phyloP scores from a whole-genome alignment of 768 basidiomycete species.

The Crucibulum laeve region DNA sequence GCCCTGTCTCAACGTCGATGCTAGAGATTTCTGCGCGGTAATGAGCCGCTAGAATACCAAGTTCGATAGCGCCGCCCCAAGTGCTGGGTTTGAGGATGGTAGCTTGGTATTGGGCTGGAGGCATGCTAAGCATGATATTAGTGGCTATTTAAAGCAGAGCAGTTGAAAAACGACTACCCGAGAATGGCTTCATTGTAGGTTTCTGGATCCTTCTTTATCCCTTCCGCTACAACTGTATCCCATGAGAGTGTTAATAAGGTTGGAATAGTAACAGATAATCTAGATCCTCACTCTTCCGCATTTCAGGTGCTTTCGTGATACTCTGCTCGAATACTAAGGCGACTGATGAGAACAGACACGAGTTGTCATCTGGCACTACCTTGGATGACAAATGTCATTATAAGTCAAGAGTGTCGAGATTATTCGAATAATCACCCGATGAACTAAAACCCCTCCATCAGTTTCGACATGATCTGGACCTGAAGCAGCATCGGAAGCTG shows the following conservation, averaged over 20 bases:
- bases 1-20: constrained; percentile 88
- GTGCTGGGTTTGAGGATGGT: constrained; percentile 76
- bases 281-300: constrained; percentile 66
- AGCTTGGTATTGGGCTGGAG: constrained; percentile 69
- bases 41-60: constrained; percentile 78
- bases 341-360: constrained; percentile 87
- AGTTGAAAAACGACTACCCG: constrained; percentile 48
- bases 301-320: constrained; percentile 59
- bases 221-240: constrained; percentile 74
- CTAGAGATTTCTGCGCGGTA: constrained; percentile 85
- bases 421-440: constrained; percentile 45
- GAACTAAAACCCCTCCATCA: constrained; percentile 66
- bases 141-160: background rate
- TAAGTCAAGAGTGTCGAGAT: background rate
- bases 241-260: background rate
- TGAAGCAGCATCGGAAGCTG: constrained; percentile 12
- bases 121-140: constrained; percentile 24
- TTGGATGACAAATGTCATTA: constrained; percentile 16
- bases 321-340: constrained; percentile 85
- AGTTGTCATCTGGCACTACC: constrained; percentile 97
- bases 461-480: constrained; percentile 58
- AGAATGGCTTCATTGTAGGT: constrained; percentile 85
- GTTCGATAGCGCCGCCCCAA: constrained; percentile 97
- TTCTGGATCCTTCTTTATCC: constrained; percentile 65
- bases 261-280: background rate